Evolutionary conservation across 768 basidiomycete genomes (phyloP).

Genomic region (Rossbeevera mucosa): DNA sequence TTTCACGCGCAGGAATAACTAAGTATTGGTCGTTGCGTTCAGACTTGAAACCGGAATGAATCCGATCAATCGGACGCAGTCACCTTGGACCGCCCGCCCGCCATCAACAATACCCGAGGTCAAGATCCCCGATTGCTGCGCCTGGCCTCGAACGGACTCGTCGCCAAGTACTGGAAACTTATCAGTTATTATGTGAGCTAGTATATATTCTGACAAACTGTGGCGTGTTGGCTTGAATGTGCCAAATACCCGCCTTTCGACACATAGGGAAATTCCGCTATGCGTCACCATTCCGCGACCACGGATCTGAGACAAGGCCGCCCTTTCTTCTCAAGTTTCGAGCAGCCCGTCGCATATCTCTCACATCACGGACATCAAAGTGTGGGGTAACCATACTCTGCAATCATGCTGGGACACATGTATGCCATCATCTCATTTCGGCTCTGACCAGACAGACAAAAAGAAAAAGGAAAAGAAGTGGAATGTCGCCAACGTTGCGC

Average conservation of each 20-base stretch:
- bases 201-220: neutral
- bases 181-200: neutral
- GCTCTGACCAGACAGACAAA: neutral
- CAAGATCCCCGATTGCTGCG: neutral
- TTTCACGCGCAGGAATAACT: neutral
- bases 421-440: constrained; percentile 2
- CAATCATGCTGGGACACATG: neutral
- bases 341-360: neutral
- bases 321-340: constrained; percentile 1
- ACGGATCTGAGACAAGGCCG: constrained; percentile 21
- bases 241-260: neutral
- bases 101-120: neutral
- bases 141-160: neutral
- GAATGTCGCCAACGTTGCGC: neutral
- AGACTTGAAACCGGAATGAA: constrained; percentile 3
- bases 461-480: neutral
- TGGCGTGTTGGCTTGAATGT: constrained; percentile 5
- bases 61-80: neutral
- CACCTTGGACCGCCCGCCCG: neutral
- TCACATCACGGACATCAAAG: constrained; percentile 7
- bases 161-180: neutral
- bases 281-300: neutral
- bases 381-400: constrained; percentile 15
- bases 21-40: neutral
- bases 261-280: neutral